Conservation (phyloP, 805 yeast species). For the Lachancea cidri region DNA sequence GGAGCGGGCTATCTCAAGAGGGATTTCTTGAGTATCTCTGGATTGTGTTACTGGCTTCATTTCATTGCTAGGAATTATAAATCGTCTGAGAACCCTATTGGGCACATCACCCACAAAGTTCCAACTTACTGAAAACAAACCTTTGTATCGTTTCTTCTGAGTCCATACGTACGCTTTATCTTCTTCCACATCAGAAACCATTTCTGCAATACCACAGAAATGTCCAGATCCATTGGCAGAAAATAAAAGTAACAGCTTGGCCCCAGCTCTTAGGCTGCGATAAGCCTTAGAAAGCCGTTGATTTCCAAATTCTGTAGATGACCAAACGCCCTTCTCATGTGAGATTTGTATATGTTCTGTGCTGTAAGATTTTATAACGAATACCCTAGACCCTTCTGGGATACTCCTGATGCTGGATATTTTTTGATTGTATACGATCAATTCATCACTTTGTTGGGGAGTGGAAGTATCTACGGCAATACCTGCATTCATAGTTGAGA, state of each 20-base stretch:
- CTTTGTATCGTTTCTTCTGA: slow-evolving; percentile 43
- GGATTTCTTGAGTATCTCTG: slow-evolving; percentile 57
- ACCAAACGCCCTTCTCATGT: slow-evolving; percentile 48
- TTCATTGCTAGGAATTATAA: slow-evolving; percentile 42
- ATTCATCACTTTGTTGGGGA: too few relatives aligned
- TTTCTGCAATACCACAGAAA: slow-evolving; percentile 55
- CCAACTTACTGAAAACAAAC: slow-evolving; percentile 53
- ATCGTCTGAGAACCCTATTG: slow-evolving; percentile 42
- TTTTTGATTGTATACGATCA: too few relatives aligned
- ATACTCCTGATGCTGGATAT: too few relatives aligned
- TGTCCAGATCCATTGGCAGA: slow-evolving; percentile 55
- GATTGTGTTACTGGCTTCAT: slow-evolving; percentile 51
- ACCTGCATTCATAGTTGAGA: too few relatives aligned
- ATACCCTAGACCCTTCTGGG: slow-evolving; percentile 35
- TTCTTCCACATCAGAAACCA: slow-evolving; percentile 35
- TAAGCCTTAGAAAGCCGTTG: slow-evolving; percentile 45
- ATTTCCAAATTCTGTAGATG: slow-evolving; percentile 55
- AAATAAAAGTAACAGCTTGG: slow-evolving; percentile 45
- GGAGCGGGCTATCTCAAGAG: slow-evolving; percentile 42
- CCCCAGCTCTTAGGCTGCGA: slow-evolving; percentile 14
- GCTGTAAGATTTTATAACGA: slow-evolving; percentile 52
- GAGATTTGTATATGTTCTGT: slow-evolving; percentile 47
- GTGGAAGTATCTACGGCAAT: too few relatives aligned
- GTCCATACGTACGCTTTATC: slow-evolving; percentile 44
- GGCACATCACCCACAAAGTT: slow-evolving; percentile 45